phyloP scores from a whole-genome alignment of 192 early-diverging fungal species.

The Backusella sp. region DNA sequence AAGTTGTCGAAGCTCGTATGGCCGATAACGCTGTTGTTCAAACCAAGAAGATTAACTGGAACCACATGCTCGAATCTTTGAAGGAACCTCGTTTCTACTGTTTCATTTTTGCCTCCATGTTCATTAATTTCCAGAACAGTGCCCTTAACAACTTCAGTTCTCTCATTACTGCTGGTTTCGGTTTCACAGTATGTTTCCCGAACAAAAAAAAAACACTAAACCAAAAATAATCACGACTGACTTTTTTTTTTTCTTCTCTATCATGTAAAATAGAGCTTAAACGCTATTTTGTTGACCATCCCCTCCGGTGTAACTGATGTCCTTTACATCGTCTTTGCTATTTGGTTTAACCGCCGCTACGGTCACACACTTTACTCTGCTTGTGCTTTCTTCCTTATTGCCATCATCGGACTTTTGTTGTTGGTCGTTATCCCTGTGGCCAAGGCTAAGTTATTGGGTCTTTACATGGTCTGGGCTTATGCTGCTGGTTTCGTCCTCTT shows the following conservation, averaged over 20 bases:
- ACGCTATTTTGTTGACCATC: constrained; percentile 24
- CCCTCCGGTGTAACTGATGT: constrained; percentile 18
- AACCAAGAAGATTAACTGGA: constrained; percentile 12
- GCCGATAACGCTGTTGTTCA: constrained; percentile 18
- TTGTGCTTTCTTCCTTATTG: neutral
- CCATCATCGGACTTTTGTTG: constrained; percentile 20
- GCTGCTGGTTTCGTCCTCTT: constrained; percentile 20
- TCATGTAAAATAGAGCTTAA: constrained; percentile 4
- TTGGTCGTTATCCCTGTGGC: constrained; percentile 13
- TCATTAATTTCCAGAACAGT: constrained; percentile 20
- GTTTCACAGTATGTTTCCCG: constrained; percentile 12
- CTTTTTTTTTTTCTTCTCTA: neutral
- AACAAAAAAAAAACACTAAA: neutral
- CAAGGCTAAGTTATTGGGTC: constrained; percentile 13
- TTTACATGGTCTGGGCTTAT: constrained; percentile 17
- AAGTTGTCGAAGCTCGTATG: constrained; percentile 23
- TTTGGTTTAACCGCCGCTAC: constrained; percentile 19
- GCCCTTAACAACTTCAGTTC: constrained; percentile 10
- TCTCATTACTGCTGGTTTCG: constrained; percentile 16
- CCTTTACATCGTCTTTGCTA: constrained; percentile 1
- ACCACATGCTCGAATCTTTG: constrained; percentile 16
- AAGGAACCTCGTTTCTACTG: constrained; percentile 18
- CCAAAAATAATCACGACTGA: neutral
- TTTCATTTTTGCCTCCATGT: constrained; percentile 6
- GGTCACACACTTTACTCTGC: constrained; percentile 20